These are phyloP conservation scores for Neoscytalidium dimidiatum DNA, from an alignment of 2,329 filamentous ascomycete genomes.

Conservation along the genomic window DNA sequence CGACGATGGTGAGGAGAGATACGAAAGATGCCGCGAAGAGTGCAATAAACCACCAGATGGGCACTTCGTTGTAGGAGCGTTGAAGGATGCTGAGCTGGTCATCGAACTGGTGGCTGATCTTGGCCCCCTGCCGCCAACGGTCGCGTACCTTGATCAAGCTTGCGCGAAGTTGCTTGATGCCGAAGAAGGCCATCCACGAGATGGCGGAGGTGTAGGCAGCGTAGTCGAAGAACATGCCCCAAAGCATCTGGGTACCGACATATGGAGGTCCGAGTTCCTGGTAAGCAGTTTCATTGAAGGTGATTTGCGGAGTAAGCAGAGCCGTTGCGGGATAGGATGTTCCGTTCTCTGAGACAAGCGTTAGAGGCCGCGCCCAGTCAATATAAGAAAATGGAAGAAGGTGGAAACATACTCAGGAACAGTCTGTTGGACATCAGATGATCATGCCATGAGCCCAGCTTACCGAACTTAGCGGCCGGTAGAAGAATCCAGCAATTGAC, in stretches of 20 bases:
- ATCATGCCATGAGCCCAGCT: constrained; percentile 39
- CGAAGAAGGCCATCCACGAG: constrained; percentile 61
- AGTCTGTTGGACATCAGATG: constrained; percentile 60
- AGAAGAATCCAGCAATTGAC: constrained; percentile 61
- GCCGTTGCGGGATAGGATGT: constrained; percentile 47
- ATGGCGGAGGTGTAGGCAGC: constrained; percentile 60
- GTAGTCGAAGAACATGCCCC: constrained; percentile 63
- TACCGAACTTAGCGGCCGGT: constrained; percentile 61
- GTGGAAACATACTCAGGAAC: not conserved
- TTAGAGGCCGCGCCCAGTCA: not conserved
- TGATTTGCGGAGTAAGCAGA: constrained; percentile 46
- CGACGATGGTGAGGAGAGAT: constrained; percentile 54
- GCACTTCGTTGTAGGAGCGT: constrained; percentile 60
- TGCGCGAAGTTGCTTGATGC: constrained; percentile 50
- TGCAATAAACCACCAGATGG: constrained; percentile 58
- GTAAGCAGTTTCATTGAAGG: constrained; percentile 52
- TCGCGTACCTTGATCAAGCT: constrained; percentile 48
- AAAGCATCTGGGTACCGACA: constrained; percentile 59
- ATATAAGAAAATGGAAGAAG: no score
- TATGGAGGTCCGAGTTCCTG: constrained; percentile 57
- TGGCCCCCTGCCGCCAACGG: constrained; percentile 13
- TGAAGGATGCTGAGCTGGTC: constrained; percentile 63
- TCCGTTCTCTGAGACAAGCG: constrained; percentile 53
- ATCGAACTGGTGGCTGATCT: constrained; percentile 50
- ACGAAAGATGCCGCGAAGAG: constrained; percentile 55